phyloP scores from a whole-genome alignment of 495 filamentous ascomycete genomes.

The Aspergillus mulundensis region DNA sequence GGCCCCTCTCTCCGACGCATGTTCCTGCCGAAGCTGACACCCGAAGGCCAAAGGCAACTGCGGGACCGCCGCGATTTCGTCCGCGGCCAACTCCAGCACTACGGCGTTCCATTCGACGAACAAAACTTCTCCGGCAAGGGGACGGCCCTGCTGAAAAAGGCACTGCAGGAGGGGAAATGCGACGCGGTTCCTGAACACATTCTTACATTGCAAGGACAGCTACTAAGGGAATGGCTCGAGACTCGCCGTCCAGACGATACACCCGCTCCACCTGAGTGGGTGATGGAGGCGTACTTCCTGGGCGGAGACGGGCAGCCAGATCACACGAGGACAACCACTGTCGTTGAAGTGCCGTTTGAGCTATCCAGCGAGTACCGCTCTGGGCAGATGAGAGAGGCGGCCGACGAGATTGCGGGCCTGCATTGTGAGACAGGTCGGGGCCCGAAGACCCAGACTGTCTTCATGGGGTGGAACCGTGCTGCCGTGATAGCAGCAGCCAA shows the following conservation, averaged over 20 bases:
- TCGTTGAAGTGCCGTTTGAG: not conserved
- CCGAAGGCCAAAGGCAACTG: not conserved
- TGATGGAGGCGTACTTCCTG: slow-evolving; percentile 8
- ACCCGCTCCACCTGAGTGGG: not conserved
- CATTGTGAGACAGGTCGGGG: not conserved
- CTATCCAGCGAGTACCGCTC: not conserved
- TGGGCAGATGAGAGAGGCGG: slow-evolving; percentile 6
- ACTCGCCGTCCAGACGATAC: not conserved
- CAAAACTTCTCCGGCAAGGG: not conserved
- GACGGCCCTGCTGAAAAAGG: slow-evolving; percentile 1
- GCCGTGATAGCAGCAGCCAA: not conserved
- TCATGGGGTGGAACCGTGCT: slow-evolving; percentile 3
- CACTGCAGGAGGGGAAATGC: slow-evolving; percentile 7
- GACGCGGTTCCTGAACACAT: slow-evolving; percentile 2
- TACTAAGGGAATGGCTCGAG: slow-evolving; percentile 8
- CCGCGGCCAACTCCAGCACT: slow-evolving; percentile 8
- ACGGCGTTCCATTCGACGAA: slow-evolving; percentile 6
- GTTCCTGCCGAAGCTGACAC: slow-evolving; percentile 4
- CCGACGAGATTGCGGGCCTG: not conserved
- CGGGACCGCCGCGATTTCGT: not conserved
- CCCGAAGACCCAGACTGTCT: slow-evolving; percentile 2
- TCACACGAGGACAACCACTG: slow-evolving; percentile 1
- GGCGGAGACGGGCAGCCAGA: not conserved
- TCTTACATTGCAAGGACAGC: not conserved
- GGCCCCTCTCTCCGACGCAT: not conserved